Percentiles rank a stretch among this genome's conserved stretches.
phyloP scores from a whole-genome alignment of 257 asterid genomes.

The Osmanthus fragrans region DNA sequence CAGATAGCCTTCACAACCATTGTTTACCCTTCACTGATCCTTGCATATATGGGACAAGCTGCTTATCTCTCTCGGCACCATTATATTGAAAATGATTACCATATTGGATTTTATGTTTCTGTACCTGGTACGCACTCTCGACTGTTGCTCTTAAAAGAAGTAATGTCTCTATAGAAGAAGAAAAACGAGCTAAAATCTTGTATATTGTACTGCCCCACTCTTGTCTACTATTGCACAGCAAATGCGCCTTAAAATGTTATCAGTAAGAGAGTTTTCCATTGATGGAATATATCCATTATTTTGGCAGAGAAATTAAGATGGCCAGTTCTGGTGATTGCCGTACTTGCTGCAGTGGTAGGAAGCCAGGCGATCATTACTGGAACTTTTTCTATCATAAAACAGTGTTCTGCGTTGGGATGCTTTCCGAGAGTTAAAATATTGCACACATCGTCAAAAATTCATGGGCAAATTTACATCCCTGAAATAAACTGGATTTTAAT shows the following conservation, averaged over 20 bases:
- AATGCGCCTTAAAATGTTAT: background rate
- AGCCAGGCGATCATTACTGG: conserved; percentile 38
- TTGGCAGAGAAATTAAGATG: conserved; percentile 26
- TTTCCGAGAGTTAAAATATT: conserved; percentile 32
- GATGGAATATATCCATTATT: background rate
- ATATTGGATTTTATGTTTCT: conserved; percentile 43
- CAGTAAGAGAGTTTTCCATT: background rate
- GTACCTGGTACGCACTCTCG: conserved; percentile 33
- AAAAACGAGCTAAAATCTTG: background rate
- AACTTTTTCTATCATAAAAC: conserved; percentile 34
- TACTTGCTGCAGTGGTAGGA: conserved; percentile 37
- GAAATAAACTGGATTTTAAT: conserved; percentile 38
- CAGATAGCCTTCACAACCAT: conserved; percentile 47
- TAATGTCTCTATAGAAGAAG: background rate
- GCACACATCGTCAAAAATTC: conserved; percentile 35
- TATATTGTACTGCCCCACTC: background rate
- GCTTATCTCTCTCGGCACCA: conserved; percentile 46
- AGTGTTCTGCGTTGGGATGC: conserved; percentile 33
- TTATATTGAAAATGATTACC: conserved; percentile 30
- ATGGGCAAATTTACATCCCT: conserved; percentile 36
- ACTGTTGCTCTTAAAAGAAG: background rate
- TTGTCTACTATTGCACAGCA: background rate
- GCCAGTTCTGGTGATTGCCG: conserved; percentile 37
- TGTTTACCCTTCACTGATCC: conserved; percentile 44
- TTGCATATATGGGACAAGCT: conserved; percentile 46